Percentiles rank a stretch among this genome's conserved stretches.
phyloP scores from a whole-genome alignment of 768 basidiomycete species.

The Megacollybia marginata region DNA sequence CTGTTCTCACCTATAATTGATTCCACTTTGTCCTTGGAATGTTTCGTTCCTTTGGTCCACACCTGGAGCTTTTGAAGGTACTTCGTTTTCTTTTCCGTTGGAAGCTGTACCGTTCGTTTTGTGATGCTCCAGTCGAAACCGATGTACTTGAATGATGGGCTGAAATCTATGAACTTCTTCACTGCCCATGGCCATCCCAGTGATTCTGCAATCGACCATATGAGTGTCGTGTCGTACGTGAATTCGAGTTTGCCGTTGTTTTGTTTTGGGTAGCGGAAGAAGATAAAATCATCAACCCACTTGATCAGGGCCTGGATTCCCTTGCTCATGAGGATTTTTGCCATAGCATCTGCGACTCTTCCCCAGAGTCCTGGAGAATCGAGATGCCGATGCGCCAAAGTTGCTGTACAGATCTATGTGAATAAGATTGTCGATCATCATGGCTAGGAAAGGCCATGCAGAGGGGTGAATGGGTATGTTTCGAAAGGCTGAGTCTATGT shows the following conservation, averaged over 20 bases:
- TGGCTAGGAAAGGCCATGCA: slow-evolving; percentile 15
- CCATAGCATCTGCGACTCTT: slow-evolving; percentile 21
- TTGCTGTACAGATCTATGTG: slow-evolving; percentile 21
- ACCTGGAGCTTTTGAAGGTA: slow-evolving; percentile 17
- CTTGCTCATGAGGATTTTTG: slow-evolving; percentile 11
- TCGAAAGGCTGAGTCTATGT: slow-evolving; percentile 29
- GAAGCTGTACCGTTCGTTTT: slow-evolving; percentile 21
- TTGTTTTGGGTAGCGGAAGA: slow-evolving; percentile 13
- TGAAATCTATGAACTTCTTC: slow-evolving; percentile 10
- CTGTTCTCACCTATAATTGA: slow-evolving; percentile 8
- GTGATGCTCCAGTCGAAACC: slow-evolving; percentile 29
- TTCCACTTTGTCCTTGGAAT: slow-evolving; percentile 15
- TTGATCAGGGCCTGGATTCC: slow-evolving; percentile 12
- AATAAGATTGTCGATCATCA: slow-evolving; percentile 13
- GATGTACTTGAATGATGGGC: slow-evolving; percentile 21
- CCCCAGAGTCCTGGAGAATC: slow-evolving; percentile 26
- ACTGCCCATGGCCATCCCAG: slow-evolving; percentile 19
- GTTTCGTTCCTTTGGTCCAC: slow-evolving; percentile 8
- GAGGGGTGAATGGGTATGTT: slow-evolving; percentile 22
- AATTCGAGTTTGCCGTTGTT: not conserved
- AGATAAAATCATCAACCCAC: slow-evolving; percentile 24
- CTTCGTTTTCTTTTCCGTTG: slow-evolving; percentile 18
- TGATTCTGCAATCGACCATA: slow-evolving; percentile 7
- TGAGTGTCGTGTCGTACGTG: slow-evolving; percentile 8
- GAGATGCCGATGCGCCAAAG: slow-evolving; percentile 22